Evolutionary conservation across 176 grass and related monocot species (phyloP).

Genomic region (Musa acuminata): DNA sequence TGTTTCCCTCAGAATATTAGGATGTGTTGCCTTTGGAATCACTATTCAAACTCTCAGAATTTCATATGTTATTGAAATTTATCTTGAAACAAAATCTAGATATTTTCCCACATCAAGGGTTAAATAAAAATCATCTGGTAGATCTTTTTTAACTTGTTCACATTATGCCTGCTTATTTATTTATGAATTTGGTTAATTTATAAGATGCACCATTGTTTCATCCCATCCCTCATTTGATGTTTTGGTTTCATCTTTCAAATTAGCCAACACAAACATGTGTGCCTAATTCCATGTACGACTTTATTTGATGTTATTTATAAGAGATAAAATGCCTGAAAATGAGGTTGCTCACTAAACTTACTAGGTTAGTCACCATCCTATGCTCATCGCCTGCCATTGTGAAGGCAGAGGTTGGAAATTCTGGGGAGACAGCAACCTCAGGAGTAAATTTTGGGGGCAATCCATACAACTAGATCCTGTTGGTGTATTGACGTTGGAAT

Average conservation of each 20-base stretch:
- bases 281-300: neutral
- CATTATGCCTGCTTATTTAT: neutral
- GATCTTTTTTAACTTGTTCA: neutral
- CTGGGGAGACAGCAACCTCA: constrained; percentile 75
- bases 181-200: neutral
- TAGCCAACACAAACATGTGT: neutral
- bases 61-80: no score
- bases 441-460: constrained; percentile 94
- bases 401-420: constrained; percentile 95
- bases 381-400: constrained; percentile 79
- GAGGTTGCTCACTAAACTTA: neutral
- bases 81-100: no score
- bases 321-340: neutral
- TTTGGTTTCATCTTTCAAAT: neutral
- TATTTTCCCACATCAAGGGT: no score
- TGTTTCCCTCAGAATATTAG: no score
- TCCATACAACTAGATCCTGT: constrained; percentile 71
- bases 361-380: constrained; percentile 94
- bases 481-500: constrained; percentile 61
- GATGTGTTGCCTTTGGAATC: no score
- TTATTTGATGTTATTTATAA: constrained; percentile 4
- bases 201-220: no score
- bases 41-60: no score
- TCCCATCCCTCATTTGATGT: no score
- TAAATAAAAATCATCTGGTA: no score